These are phyloP conservation scores for Mycena amicta DNA, from an alignment of 768 basidiomycete genomes.

Conservation along the genomic window DNA sequence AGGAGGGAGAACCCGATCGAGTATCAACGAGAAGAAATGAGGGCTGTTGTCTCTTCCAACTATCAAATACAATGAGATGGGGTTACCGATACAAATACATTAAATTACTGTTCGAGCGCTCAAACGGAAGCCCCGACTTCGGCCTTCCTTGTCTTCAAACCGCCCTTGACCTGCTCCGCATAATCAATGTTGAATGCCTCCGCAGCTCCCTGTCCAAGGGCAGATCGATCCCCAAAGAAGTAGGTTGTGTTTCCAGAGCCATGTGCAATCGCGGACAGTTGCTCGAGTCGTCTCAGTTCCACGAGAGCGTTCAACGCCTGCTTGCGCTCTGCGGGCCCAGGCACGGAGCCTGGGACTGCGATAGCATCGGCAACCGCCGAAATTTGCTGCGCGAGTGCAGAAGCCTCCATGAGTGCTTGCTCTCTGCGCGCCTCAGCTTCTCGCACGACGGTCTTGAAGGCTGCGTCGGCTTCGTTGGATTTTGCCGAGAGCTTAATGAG, in stretches of 20 bases:
- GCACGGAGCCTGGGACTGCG: conserved; percentile 31
- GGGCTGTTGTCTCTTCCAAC: too few relatives aligned
- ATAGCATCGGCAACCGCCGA: conserved; percentile 47
- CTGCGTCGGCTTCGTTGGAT: conserved; percentile 57
- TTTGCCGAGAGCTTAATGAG: conserved; percentile 44
- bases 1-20: too few relatives aligned
- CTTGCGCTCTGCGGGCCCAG: conserved; percentile 35
- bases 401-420: conserved; percentile 47
- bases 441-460: conserved; percentile 51
- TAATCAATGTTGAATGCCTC: conserved; percentile 54
- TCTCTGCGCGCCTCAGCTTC: conserved; percentile 49
- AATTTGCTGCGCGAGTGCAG: conserved; percentile 52
- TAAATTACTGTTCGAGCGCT: too few relatives aligned
- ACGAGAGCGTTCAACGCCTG: conserved; percentile 45
- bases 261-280: conserved; percentile 53
- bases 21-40: too few relatives aligned
- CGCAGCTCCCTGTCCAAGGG: conserved; percentile 29
- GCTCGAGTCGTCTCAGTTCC: conserved; percentile 53
- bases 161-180: conserved; percentile 46
- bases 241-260: conserved; percentile 57
- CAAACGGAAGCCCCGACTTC: conserved; percentile 3
- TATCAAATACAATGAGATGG: too few relatives aligned
- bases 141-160: conserved; percentile 19
- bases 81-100: too few relatives aligned
- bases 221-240: conserved; percentile 51